Percentiles rank a stretch among this genome's conserved stretches.
phyloP scores from a whole-genome alignment of 108 stramenopile species.

The Nitzschia putrida region DNA sequence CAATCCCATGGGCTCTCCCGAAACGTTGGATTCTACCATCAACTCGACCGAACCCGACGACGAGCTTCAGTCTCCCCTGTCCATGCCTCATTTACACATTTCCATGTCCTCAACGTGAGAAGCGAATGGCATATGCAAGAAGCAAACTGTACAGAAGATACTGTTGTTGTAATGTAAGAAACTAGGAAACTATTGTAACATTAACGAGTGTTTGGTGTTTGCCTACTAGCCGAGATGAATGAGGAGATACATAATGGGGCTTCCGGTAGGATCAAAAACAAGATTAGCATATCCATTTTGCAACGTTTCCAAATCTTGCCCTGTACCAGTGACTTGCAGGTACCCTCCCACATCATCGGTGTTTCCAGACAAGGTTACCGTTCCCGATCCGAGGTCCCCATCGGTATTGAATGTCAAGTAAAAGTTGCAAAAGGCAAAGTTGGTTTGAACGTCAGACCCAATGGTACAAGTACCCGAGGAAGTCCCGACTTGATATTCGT shows the following conservation, averaged over 20 bases:
- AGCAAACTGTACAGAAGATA: too few species aligned
- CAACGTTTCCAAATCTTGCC: constrained; percentile 7
- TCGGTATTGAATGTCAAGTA: constrained; percentile 24
- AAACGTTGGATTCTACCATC: constrained; percentile 1
- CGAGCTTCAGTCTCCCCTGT: constrained; percentile 3
- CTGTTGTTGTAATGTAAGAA: too few species aligned
- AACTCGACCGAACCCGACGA: constrained; percentile 11
- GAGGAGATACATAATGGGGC: constrained; percentile 29
- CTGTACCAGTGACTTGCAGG: constrained; percentile 26
- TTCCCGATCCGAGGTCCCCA: constrained; percentile 14
- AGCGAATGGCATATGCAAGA: too few species aligned
- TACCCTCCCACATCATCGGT: constrained; percentile 26
- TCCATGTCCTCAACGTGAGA: constrained; percentile 2
- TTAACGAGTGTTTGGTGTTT: background rate
- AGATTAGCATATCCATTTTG: constrained; percentile 17
- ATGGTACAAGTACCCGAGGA: constrained; percentile 11
- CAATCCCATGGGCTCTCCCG: background rate
- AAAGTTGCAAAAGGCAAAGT: constrained; percentile 24
- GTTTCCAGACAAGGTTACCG: constrained; percentile 14
- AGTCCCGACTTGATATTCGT: constrained; percentile 14
- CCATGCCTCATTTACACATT: constrained; percentile 4
- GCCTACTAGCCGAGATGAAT: constrained; percentile 15
- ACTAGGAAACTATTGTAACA: too few species aligned
- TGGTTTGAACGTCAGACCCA: constrained; percentile 15
- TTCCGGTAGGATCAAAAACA: constrained; percentile 29